These are phyloP conservation scores for Hortaea sp. DNA, from an alignment of 2,329 filamentous ascomycete species.

Conservation along the genomic window DNA sequence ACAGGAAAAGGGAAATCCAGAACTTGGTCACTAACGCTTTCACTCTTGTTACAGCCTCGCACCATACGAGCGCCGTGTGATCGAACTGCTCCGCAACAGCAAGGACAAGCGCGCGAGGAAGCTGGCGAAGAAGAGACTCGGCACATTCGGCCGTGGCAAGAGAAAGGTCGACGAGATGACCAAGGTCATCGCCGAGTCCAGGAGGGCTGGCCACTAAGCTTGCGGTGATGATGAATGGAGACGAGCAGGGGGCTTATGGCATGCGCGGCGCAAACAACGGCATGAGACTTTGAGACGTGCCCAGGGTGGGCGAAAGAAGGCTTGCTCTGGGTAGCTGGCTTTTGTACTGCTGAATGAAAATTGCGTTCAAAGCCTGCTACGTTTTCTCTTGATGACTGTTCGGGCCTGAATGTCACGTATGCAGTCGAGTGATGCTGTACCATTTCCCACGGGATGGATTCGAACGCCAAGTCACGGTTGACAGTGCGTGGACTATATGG, in stretches of 20 bases:
- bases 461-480: no score
- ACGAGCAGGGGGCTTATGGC: background rate
- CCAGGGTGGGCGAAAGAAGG: background rate
- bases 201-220: slow-evolving; percentile 60
- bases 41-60: slow-evolving; percentile 27
- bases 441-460: no score
- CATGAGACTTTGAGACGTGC: slow-evolving; percentile 1
- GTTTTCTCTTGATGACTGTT: no score
- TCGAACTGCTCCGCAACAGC: slow-evolving; percentile 97
- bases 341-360: background rate
- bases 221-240: background rate
- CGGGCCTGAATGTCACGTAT: no score
- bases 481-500: no score
- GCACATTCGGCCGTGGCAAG: slow-evolving; percentile 98
- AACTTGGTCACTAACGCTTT: background rate
- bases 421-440: no score
- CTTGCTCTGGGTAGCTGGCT: background rate
- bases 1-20: slow-evolving; percentile 3
- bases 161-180: slow-evolving; percentile 99
- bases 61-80: slow-evolving; percentile 85
- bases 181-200: slow-evolving; percentile 93
- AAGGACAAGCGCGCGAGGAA: slow-evolving; percentile 99
- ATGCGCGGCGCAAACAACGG: background rate
- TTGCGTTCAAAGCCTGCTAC: background rate
- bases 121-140: slow-evolving; percentile 99